A percentile compares a stretch with the other conserved stretches of the same genome.
Conservation (phyloP, 2,329 filamentous ascomycete genomes). For the Byssochlamys sp. region DNA sequence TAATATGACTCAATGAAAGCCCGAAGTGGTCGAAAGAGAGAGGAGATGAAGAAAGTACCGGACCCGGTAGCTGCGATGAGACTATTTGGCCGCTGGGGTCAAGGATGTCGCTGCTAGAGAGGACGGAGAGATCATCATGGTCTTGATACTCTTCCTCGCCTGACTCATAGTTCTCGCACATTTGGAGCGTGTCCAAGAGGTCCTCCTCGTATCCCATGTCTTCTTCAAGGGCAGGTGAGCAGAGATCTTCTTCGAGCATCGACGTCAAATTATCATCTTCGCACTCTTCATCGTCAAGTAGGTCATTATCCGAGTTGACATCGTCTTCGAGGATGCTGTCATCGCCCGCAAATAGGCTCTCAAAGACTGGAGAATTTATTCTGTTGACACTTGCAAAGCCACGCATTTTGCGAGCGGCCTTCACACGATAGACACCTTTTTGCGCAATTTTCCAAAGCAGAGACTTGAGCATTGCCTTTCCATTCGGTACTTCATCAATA, state of each 20-base stretch:
- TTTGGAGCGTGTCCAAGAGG: not conserved
- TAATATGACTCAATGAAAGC: not conserved
- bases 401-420: conserved; percentile 3
- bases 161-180: not conserved
- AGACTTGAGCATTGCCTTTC: conserved; percentile 15
- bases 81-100: not conserved
- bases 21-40: not conserved
- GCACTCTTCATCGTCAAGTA: not conserved
- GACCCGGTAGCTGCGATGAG: not conserved
- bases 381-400: not conserved
- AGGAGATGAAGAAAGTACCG: not conserved
- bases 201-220: not conserved
- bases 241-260: not conserved
- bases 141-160: not conserved
- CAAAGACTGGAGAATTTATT: not conserved
- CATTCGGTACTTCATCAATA: conserved; percentile 1
- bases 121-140: not conserved
- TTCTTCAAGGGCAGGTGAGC: not conserved
- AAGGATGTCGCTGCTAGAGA: not conserved
- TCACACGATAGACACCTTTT: conserved; percentile 12
- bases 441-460: conserved; percentile 26
- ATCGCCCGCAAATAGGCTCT: not conserved
- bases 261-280: not conserved
- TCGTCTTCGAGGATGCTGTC: not conserved
- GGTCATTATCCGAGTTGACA: too few species aligned